Base-by-base conservation (phyloP, 805 yeast genomes). In the Saccharomyces eubayanus region DNA sequence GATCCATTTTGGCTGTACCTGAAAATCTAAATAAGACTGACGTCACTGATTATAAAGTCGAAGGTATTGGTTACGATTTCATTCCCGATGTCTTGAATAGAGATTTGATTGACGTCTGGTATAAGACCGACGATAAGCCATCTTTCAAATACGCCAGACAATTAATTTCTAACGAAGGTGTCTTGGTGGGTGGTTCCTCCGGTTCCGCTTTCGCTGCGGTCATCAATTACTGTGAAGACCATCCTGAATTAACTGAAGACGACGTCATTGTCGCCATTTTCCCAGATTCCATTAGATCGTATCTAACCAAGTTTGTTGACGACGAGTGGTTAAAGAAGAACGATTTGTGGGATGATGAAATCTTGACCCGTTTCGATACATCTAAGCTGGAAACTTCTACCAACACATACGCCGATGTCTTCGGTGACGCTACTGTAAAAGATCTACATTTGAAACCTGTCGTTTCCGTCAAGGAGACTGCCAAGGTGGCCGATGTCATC, bases 21-120 rank as follows among this genome's bases (percentile, higher is more conserved):
- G 92, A 83, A 67, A 66, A 82, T 6, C 76, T 89, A 65, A 88
- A 88, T 70, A 66, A 76, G 30, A 70, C 83, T 29, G 74, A 72
- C 47, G 62, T 70, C 24, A 68, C 76, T 31, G 85, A 78, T 48
- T 88, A 88, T 72, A 79, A 87, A 65, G 96, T 89, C 49, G 96
- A 88, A 73, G 96, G 96, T 71, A 88, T 88, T 60, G 96, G 96
- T 60, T 88, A 88, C 70, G 96, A 88, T 72, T 88, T 88, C 67
- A 75, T 88, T 57, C 96, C 96, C 50, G 87, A 87, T 51, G 96
- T 86, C 21, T 77, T 88, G 68, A 75, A 84, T 64, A 79, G 94
- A 71, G 62, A 69, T 14, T 69, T 72, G 51, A 84, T 88, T 28
- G 94, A 88, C 69, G 73, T 76, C 57, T 88, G 96, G 96, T 79